Conservation (phyloP, 495 filamentous ascomycete genomes). For the Annulohypoxylon maeteangense region DNA sequence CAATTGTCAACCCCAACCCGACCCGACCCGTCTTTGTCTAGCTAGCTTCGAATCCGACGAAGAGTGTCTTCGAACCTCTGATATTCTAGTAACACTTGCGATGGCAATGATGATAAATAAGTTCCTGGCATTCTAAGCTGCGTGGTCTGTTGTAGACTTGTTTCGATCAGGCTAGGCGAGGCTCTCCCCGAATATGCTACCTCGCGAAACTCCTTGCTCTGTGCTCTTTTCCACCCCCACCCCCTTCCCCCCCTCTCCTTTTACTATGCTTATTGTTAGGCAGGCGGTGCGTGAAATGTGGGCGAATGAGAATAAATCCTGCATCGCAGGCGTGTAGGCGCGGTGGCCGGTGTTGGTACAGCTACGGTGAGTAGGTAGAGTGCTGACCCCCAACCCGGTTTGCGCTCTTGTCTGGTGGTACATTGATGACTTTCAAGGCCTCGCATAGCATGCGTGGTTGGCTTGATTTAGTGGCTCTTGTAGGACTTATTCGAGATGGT, state of each 20-base stretch:
- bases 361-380: background rate
- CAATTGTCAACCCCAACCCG: background rate
- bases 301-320: background rate
- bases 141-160: background rate
- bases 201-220: background rate
- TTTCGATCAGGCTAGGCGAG: background rate
- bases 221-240: background rate
- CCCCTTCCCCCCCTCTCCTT: too few relatives aligned
- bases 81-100: background rate
- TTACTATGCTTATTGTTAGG: background rate
- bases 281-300: background rate
- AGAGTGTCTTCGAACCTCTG: background rate
- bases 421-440: constrained; percentile 16
- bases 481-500: background rate
- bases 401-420: constrained; percentile 26
- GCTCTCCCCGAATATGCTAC: background rate
- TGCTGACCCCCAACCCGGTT: constrained; percentile 8
- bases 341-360: constrained; percentile 7
- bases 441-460: constrained; percentile 7
- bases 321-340: background rate
- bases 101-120: background rate
- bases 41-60: background rate
- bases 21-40: background rate
- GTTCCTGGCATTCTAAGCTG: background rate
- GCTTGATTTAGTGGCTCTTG: background rate